Percentiles rank a stretch among this genome's conserved stretches.
Evolutionary conservation across 2,329 filamentous ascomycete genomes (phyloP).

Genomic region (Penicillium sclerotiorum): DNA sequence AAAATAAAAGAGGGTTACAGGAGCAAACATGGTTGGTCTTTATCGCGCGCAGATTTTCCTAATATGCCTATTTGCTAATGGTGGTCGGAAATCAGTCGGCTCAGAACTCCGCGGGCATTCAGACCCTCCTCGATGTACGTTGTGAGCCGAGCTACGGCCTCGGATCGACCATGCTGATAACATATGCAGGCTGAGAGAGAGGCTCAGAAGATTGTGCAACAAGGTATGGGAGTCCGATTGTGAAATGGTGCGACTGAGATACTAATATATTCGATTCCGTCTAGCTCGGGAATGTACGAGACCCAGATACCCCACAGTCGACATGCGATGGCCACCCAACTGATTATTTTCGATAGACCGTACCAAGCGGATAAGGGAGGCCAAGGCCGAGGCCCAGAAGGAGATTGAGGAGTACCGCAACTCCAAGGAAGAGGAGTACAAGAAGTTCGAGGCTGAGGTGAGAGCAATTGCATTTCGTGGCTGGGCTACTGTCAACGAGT

Average conservation of each 20-base stretch:
- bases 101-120: conserved; percentile 97
- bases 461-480: conserved; percentile 15
- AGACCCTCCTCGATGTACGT: conserved; percentile 96
- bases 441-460: conserved; percentile 85
- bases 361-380: conserved; percentile 96
- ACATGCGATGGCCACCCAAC: conserved; percentile 18
- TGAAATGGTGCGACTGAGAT: background rate
- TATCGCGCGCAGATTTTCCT: background rate
- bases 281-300: conserved; percentile 81
- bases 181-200: conserved; percentile 82
- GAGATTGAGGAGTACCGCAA: conserved; percentile 92
- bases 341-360: conserved; percentile 61
- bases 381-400: conserved; percentile 93
- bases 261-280: conserved; percentile 12
- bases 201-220: conserved; percentile 98
- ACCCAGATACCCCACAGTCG: conserved; percentile 5
- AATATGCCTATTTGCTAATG: conserved; percentile 7
- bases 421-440: conserved; percentile 91
- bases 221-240: conserved; percentile 61
- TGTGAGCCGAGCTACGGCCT: conserved; percentile 4
- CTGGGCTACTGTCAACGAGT: background rate
- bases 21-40: conserved; percentile 33
- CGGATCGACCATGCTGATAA: conserved; percentile 14
- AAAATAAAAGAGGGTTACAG: conserved; percentile 11
- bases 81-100: conserved; percentile 67